Evolutionary conservation across 208 protist genomes (phyloP).

Genomic region (Crithidia thermophila): DNA sequence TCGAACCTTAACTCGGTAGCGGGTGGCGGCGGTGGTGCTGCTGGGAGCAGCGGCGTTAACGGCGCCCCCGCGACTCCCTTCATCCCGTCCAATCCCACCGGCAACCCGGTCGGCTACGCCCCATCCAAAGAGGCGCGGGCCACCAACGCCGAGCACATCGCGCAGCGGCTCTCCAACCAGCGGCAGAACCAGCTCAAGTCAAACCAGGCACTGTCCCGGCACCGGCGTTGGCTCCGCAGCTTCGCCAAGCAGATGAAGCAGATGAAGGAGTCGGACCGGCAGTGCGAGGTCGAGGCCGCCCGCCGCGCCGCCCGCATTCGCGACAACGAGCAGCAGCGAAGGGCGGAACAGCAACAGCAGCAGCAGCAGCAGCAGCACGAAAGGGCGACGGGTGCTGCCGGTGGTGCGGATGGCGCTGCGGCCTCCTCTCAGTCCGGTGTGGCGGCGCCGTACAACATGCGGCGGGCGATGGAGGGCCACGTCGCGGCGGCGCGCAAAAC

Average conservation of each 20-base stretch:
- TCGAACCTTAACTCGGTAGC: conserved; percentile 35
- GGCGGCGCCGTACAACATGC: conserved; percentile 47
- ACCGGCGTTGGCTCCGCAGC: conserved; percentile 84
- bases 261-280: conserved; percentile 77
- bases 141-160: conserved; percentile 47
- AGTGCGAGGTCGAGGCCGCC: conserved; percentile 69
- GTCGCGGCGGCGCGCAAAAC: conserved; percentile 15
- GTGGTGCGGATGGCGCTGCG: neutral
- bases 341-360: conserved; percentile 17
- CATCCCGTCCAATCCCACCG: conserved; percentile 57
- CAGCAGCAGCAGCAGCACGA: conserved; percentile 12
- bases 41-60: neutral
- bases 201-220: conserved; percentile 61
- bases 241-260: conserved; percentile 81
- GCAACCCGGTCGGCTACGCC: conserved; percentile 59
- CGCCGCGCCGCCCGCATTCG: conserved; percentile 48
- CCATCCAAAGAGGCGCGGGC: conserved; percentile 65
- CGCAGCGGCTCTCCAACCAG: conserved; percentile 55
- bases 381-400: neutral
- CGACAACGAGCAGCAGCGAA: conserved; percentile 33
- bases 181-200: conserved; percentile 46
- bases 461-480: conserved; percentile 24
- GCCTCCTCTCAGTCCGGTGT: neutral
- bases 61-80: conserved; percentile 35
- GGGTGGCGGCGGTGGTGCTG: conserved; percentile 6